Evolutionary conservation across 257 asterid genomes (phyloP).

Genomic region (Gentiana dahurica): DNA sequence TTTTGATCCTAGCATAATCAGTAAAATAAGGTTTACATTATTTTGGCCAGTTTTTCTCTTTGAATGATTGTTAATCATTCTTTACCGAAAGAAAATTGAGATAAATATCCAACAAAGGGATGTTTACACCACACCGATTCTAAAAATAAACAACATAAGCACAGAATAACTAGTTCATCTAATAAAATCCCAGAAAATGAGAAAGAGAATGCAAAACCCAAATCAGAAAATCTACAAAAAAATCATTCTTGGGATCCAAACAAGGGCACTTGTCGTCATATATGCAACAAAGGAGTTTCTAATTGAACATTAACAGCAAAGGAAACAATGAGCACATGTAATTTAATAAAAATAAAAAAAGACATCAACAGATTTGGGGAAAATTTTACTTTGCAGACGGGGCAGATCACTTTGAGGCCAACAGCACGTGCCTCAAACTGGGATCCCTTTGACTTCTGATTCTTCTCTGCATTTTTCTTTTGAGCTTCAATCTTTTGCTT

Average conservation of each 20-base stretch:
- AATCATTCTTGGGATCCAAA: neutral
- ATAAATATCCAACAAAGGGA: no score
- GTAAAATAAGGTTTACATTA: no score
- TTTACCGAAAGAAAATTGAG: no score
- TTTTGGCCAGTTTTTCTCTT: no score
- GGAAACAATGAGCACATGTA: neutral
- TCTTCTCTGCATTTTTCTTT: conserved; percentile 66
- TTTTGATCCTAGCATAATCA: no score
- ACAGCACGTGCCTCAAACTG: conserved; percentile 90
- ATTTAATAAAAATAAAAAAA: neutral
- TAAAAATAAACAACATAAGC: no score
- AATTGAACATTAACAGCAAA: neutral
- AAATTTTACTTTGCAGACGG: conserved; percentile 52
- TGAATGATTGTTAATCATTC: no score
- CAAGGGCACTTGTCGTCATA: neutral
- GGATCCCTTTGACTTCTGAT: conserved; percentile 71
- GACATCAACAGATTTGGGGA: no score
- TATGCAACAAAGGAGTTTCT: neutral
- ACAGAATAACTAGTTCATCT: no score
- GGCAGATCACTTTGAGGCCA: conserved; percentile 81
- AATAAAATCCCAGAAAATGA: no score
- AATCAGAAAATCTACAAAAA: neutral
- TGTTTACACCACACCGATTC: no score
- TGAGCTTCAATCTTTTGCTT: conserved; percentile 94
- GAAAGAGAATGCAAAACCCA: neutral